Evolutionary conservation across 352 stramenopile genomes (phyloP).

Genomic region (Pythium grandisporangium): DNA sequence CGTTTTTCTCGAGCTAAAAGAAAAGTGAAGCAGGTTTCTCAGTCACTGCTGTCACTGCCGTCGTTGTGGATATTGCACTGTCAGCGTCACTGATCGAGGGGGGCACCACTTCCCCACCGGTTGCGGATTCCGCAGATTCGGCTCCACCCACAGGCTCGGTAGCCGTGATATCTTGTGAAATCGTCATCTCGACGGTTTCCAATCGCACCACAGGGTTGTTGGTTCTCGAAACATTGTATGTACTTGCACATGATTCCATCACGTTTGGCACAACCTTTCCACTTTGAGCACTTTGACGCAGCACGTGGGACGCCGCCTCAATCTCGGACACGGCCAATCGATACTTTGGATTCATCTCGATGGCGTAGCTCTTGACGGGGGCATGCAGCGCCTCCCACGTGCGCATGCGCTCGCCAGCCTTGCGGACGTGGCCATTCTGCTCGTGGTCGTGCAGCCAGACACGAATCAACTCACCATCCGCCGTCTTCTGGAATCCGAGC

Average conservation of each 20-base stretch:
- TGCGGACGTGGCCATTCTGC: not conserved
- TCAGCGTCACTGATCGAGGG: too few species aligned
- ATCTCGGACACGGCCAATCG: slow-evolving; percentile 16
- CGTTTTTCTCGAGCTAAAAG: too few species aligned
- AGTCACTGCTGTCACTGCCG: too few species aligned
- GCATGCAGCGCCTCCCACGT: slow-evolving; percentile 62
- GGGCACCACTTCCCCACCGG: too few species aligned
- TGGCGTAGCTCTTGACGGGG: slow-evolving; percentile 48
- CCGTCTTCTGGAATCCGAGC: slow-evolving; percentile 17
- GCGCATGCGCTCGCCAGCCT: slow-evolving; percentile 24
- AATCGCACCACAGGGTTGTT: not conserved
- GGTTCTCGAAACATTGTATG: too few species aligned
- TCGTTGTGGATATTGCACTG: too few species aligned
- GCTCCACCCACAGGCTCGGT: not conserved
- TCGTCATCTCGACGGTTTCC: not conserved
- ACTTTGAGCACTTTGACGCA: too few species aligned
- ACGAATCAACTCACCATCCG: slow-evolving; percentile 10
- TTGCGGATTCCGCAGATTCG: not conserved
- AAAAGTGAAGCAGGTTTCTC: too few species aligned
- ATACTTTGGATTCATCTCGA: slow-evolving; percentile 53
- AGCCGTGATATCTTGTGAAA: not conserved
- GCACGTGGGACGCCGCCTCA: slow-evolving; percentile 1
- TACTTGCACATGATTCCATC: too few species aligned
- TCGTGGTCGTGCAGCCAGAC: slow-evolving; percentile 8
- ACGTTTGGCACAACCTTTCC: too few species aligned